A percentile compares a stretch with the other conserved stretches of the same genome.
Conservation (phyloP, 176 grass and related monocot genomes). For the Aegilops sharonensis region DNA sequence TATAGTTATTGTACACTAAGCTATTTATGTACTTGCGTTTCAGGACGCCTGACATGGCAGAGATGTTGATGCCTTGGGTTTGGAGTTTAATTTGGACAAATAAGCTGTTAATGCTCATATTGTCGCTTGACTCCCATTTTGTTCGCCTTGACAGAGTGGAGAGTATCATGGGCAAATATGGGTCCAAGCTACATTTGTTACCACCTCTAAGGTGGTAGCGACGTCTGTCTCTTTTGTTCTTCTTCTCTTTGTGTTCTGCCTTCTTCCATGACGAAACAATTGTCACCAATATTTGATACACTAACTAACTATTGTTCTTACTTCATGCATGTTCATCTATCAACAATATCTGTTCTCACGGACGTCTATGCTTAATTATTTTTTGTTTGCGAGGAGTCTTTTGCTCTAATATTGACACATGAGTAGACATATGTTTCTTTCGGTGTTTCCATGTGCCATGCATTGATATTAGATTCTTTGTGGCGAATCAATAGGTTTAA, state of each 20-base stretch:
- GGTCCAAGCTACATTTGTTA: constrained; percentile 37
- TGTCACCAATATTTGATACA: constrained; percentile 16
- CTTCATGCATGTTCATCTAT: neutral
- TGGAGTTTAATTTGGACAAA: constrained; percentile 19
- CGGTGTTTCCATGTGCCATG: no score
- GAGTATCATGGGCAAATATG: constrained; percentile 18
- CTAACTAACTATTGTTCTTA: constrained; percentile 14
- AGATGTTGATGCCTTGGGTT: constrained; percentile 42
- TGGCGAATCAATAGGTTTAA: no score
- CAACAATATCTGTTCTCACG: neutral
- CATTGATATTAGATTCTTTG: no score
- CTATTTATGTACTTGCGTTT: neutral
- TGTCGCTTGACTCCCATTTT: constrained; percentile 41
- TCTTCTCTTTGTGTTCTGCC: neutral
- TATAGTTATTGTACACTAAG: neutral
- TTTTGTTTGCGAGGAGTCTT: neutral
- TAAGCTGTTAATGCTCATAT: constrained; percentile 38
- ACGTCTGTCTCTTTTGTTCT: neutral
- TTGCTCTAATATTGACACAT: neutral
- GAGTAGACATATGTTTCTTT: neutral
- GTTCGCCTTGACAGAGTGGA: constrained; percentile 45
- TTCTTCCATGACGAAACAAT: constrained; percentile 64
- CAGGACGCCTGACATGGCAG: constrained; percentile 33
- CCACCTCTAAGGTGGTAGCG: constrained; percentile 26
- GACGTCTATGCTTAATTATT: neutral